Evolutionary conservation across 345 rosid species (phyloP), one percentile per base, ranked within the genome.

Genomic region (Rhodamnia argentea): DNA sequence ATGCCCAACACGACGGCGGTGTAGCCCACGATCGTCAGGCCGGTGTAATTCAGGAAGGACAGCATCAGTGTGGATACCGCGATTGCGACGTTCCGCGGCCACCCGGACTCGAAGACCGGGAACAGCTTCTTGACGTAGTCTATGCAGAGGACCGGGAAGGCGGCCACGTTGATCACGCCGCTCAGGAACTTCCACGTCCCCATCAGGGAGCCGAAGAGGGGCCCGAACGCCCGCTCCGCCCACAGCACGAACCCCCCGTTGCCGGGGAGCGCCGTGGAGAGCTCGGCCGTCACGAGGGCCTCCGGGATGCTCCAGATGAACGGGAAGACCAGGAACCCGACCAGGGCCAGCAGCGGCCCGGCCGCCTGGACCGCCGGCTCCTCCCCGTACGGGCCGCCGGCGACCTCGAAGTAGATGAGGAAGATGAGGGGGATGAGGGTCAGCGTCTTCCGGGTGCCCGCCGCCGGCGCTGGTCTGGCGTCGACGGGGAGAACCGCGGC

Each of bases 221-320:
- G 92, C 1, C 98, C 97, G 52, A 95, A 95, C 13, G 99, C 98
- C 3, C 89, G 91, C 52, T 94, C 90, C 5, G 96, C 98, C 98
- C 97, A 95, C 53, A 94, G 88, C 52, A 96, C 99, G 84, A 91
- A 96, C 13, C 98, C 98, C 3, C 99, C 98, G 37, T 96, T 93
- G 9, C 97, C 98, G 22, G 98, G 99, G 84, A 93, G 94, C 1
- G 98, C 88, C 5, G 98, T 95, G 86, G 98, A 92, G 89, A 96
- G 98, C 87, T 95, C 98, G 6, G 98, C 99, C 3, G 98, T 95
- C 51, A 95, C 93, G 1, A 94, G 94, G 50, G 98, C 98, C 89
- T 96, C 98, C 37, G 98, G 98, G 50, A 96, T 85, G 83, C 96
- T 93, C 98, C 99, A 95, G 40, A 96, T 92, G 90, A 95, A 96